Percentiles rank a stretch among this genome's conserved stretches.
Evolutionary conservation across 306 rosid genomes (phyloP).

Genomic region (Hippophae tibetana): DNA sequence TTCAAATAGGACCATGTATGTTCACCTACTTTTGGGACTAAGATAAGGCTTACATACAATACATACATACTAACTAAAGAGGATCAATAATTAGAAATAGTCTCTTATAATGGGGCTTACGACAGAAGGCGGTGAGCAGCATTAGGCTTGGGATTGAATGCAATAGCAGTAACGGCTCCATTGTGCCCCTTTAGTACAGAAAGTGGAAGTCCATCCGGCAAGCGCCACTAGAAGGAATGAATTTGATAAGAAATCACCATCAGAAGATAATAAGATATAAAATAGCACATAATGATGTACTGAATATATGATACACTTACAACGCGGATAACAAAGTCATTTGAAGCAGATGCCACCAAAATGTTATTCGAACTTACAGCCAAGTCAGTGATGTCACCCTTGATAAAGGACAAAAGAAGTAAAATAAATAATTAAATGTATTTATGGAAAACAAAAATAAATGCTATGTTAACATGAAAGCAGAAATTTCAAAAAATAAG

Average conservation of each 20-base stretch:
- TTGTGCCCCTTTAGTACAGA: conserved; percentile 84
- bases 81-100: conserved; percentile 14
- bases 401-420: conserved; percentile 24
- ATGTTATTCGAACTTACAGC: conserved; percentile 65
- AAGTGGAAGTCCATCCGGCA: conserved; percentile 80
- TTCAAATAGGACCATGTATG: background rate
- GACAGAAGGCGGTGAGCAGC: conserved; percentile 62
- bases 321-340: conserved; percentile 82
- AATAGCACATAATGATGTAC: conserved; percentile 5
- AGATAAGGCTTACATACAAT: no score
- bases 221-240: conserved; percentile 62
- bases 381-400: conserved; percentile 85
- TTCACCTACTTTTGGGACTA: background rate
- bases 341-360: conserved; percentile 90
- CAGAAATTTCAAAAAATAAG: conserved; percentile 17
- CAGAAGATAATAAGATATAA: conserved; percentile 16
- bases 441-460: background rate
- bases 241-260: conserved; percentile 9
- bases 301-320: conserved; percentile 36
- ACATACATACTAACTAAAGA: conserved; percentile 1
- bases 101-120: conserved; percentile 41
- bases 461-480: background rate
- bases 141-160: conserved; percentile 69
- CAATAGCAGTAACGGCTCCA: conserved; percentile 78
- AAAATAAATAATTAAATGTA: conserved; percentile 8